Conservation (phyloP, 2,329 filamentous ascomycete species). For the Fusarium irregulare region DNA sequence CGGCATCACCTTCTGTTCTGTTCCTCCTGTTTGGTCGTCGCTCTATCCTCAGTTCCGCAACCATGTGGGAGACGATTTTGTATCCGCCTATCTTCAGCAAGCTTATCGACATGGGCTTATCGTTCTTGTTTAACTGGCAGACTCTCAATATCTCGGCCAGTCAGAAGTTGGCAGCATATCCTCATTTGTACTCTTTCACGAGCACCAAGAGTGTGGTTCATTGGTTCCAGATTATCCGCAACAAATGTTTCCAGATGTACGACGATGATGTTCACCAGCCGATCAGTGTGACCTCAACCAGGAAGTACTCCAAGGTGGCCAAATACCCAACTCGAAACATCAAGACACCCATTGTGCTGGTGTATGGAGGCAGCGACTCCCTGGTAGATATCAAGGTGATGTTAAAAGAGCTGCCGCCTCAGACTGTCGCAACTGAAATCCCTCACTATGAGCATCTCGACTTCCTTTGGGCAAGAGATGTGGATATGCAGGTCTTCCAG, state of each 20-base stretch:
- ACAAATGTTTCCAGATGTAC: slow-evolving; percentile 97
- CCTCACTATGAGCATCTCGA: slow-evolving; percentile 96
- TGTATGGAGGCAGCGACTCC: slow-evolving; percentile 94
- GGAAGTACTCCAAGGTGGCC: slow-evolving; percentile 94
- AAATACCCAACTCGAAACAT: slow-evolving; percentile 98
- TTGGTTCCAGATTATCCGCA: slow-evolving; percentile 99
- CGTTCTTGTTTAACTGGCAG: slow-evolving; percentile 90
- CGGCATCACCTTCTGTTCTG: slow-evolving; percentile 90
- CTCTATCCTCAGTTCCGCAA: slow-evolving; percentile 90
- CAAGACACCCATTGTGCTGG: slow-evolving; percentile 90
- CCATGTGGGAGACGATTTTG: slow-evolving; percentile 96
- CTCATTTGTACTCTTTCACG: slow-evolving; percentile 95
- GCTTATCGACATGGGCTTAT: slow-evolving; percentile 83
- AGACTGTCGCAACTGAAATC: slow-evolving; percentile 87
- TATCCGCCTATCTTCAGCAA: slow-evolving; percentile 95
- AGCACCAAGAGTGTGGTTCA: slow-evolving; percentile 97
- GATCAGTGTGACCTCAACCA: slow-evolving; percentile 74
- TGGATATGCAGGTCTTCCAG: slow-evolving; percentile 85
- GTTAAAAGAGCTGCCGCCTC: slow-evolving; percentile 85
- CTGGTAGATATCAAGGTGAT: slow-evolving; percentile 94
- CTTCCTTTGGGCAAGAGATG: slow-evolving; percentile 92
- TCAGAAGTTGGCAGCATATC: slow-evolving; percentile 95
- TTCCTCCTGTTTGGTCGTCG: slow-evolving; percentile 93
- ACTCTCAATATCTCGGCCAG: slow-evolving; percentile 83
- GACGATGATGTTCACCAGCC: slow-evolving; percentile 91